Evolutionary conservation across 805 yeast genomes (phyloP), one percentile per base, ranked within the genome.

Genomic region (Yarrowia osloensis): DNA sequence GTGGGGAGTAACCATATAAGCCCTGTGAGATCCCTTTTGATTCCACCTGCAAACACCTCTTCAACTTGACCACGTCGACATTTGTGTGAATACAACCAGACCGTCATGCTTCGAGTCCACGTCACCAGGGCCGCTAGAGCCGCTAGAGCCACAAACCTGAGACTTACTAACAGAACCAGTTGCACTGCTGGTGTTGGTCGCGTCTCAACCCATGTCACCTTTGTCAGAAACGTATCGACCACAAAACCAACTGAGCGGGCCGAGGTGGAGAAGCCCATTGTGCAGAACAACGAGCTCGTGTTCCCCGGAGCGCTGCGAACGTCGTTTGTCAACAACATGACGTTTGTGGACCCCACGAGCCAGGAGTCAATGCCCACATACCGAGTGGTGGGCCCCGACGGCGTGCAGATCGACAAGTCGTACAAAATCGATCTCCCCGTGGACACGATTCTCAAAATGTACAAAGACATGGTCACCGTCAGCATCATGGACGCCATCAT

Each of bases 391-490:
- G 73, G 71, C 21, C 68, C 72, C 15, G 73, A 74, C 42, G 78
- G 78, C 12, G 52, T 67, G 21, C 70, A 69, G 62, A 59, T 74
- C 17, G 77, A 74, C 62, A 35, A 67, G n/a, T 59, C 59, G 9
- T 72, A 72, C 59, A 55, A 70, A 29, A 68, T 73, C 31, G 70
- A 73, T 0, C 67, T 76, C 42, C 35, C 72, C 9, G 59, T 70
- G 33, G 72, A 73, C 7, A 65, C 74, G 46, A 67, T 74, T 11
- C 26, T 71, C 42, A 71, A 73, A 65, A 71, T 76, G 75, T 76
- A 76, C 68, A 69, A 62, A 40, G 75, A 75, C 31, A 76, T 76
- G 78, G 68, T 75, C 42, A 73, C 76, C 12, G 68, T 76, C 26
- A 68, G 71, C 52, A 73, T 74, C 40, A 68, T 76, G 72, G 78